These are phyloP conservation scores for Zygoascus hellenicus DNA, from an alignment of 1,139 yeast species.

Conservation along the genomic window DNA sequence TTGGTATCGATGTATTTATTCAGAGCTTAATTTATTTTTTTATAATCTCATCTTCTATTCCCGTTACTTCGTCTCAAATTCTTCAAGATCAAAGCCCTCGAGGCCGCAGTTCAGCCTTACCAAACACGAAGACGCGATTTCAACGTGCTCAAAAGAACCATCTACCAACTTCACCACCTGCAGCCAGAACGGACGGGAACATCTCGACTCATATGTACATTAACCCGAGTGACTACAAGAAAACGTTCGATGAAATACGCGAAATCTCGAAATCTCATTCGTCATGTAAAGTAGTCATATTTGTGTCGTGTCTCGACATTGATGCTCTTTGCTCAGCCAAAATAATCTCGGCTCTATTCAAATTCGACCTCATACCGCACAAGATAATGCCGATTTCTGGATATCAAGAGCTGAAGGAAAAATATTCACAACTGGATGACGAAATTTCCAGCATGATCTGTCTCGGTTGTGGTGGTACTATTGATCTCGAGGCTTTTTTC, in stretches of 20 bases:
- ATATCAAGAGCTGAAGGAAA: conserved; percentile 64
- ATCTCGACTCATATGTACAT: conserved; percentile 26
- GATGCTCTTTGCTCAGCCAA: conserved; percentile 91
- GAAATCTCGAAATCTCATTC: conserved; percentile 60
- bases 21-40: too few species aligned
- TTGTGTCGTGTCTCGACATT: conserved; percentile 84
- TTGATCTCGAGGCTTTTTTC: conserved; percentile 75
- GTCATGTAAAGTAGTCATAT: conserved; percentile 80
- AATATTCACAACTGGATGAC: conserved; percentile 58
- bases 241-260: conserved; percentile 28
- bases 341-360: conserved; percentile 62
- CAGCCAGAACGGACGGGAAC: too few species aligned
- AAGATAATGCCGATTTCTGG: conserved; percentile 95
- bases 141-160: too few species aligned
- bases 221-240: conserved; percentile 27
- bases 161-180: too few species aligned
- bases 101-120: too few species aligned
- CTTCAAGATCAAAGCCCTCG: too few species aligned
- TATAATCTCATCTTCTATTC: too few species aligned
- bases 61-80: too few species aligned
- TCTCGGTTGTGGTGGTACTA: conserved; percentile 93
- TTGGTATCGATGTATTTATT: too few species aligned
- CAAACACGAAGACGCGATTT: too few species aligned
- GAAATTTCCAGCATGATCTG: conserved; percentile 75
- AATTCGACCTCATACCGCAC: conserved; percentile 78